Base-by-base conservation (phyloP, 192 early-diverging fungal species). In the Gamsiella multidivaricata region DNA sequence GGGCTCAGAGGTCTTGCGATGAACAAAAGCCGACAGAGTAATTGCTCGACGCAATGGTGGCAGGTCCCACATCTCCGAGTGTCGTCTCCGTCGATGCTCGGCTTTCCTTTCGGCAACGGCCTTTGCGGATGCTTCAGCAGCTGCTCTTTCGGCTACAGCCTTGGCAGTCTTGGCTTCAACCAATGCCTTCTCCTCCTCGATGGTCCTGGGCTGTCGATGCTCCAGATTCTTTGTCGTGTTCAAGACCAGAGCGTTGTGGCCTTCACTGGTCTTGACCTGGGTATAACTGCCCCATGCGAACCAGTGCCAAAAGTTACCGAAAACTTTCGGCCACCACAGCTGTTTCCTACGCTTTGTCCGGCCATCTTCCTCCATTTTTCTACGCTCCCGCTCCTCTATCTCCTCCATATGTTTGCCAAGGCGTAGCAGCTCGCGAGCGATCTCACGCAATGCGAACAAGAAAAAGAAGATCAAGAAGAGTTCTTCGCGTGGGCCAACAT, bases 391-490 rank as follows among this genome's bases (percentile, higher is more conserved):
- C 32, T 57, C 66, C 31, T 78, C 51, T 9, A 64, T 20, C 8
- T 78, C 66, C 46, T 78, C 74, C 7, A 78, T 26, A 23, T 69
- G 69, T 39, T 68, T 78, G 5, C 74, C 66, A 15, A 78, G 54
- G 9, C 65, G 60, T 10, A 78, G 42, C 45, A 86, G 25, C 41
- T 86, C 82, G 2, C 79, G 80, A 5, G 84, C 82, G 28, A 83
- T 83, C 33, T 86, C 84, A 0, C 84, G 75, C 49, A 86, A 57
- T 10, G 82, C 81, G 55, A 86, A 86, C 4, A 86, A 58, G 33
- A 86, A 86, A 56, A 83, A 86, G 46, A 86, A 86, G 26, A 86
- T 83, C 26, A 86, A 65, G 36, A 83, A 86, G 5, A 86, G 34
- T 41, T 86, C 84, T 47, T 86, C 82, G 12, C 82, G 71, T 5